A percentile compares a stretch with the other conserved stretches of the same genome.
phyloP scores from a whole-genome alignment of 2,329 filamentous ascomycete species.

The Seiridium cupressi region DNA sequence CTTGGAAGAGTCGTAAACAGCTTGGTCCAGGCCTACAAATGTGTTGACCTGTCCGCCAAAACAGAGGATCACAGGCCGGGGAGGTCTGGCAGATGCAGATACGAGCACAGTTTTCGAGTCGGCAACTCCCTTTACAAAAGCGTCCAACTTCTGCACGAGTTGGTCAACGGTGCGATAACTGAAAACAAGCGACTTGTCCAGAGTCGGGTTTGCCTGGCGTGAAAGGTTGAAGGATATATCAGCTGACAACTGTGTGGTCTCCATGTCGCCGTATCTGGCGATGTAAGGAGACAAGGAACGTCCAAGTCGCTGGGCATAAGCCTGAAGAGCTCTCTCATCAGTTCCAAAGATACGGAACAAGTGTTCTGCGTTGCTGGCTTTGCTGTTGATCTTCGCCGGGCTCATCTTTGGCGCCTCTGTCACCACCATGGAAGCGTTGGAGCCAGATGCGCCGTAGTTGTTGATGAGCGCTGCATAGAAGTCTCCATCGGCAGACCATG shows the following conservation, averaged over 20 bases:
- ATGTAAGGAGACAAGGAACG: not conserved
- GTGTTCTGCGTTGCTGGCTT: not conserved
- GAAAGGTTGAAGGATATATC: not conserved
- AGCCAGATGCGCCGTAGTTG: slow-evolving; percentile 18
- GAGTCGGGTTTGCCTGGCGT: not conserved
- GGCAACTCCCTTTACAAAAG: not conserved
- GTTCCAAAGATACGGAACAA: not conserved
- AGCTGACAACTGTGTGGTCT: not conserved
- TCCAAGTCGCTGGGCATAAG: not conserved
- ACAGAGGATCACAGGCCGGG: slow-evolving; percentile 27
- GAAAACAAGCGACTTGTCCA: not conserved
- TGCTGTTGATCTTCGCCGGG: not conserved
- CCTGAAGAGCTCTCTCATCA: not conserved
- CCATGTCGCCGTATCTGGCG: too few relatives aligned
- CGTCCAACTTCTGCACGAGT: not conserved
- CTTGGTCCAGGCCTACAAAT: slow-evolving; percentile 26
- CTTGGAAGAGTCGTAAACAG: slow-evolving; percentile 23
- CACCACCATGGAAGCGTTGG: slow-evolving; percentile 14
- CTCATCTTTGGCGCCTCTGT: not conserved
- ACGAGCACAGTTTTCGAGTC: too few relatives aligned
- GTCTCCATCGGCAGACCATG: too few relatives aligned
- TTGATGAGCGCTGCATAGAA: slow-evolving; percentile 1
- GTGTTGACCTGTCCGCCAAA: slow-evolving; percentile 32
- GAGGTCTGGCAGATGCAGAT: not conserved
- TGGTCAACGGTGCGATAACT: not conserved